These are phyloP conservation scores for Irpex rosettiformis DNA, from an alignment of 1,284 basidiomycete genomes.

Conservation along the genomic window DNA sequence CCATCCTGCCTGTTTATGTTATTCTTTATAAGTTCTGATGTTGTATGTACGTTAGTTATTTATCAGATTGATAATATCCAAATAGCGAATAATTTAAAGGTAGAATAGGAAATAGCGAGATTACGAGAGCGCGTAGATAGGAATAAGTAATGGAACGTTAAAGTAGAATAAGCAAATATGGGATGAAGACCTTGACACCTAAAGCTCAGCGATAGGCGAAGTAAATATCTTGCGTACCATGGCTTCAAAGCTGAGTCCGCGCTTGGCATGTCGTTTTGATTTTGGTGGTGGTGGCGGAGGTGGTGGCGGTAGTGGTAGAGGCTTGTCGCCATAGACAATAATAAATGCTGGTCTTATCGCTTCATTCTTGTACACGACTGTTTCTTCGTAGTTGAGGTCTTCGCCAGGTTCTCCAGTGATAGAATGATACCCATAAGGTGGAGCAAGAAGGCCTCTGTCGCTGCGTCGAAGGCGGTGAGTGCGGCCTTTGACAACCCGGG, in stretches of 20 bases:
- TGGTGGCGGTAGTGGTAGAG: background rate
- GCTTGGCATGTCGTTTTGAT: background rate
- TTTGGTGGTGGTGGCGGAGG: too few species aligned
- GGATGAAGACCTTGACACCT: background rate
- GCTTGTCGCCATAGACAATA: slow-evolving; percentile 13
- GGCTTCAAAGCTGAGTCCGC: background rate
- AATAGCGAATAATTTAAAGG: background rate
- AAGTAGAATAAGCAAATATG: background rate
- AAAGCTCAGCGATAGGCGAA: background rate
- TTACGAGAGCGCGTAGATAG: background rate
- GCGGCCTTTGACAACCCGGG: slow-evolving; percentile 58
- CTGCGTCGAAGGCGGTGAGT: slow-evolving; percentile 45
- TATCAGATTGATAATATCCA: background rate
- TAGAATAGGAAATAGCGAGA: background rate
- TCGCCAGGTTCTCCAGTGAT: slow-evolving; percentile 34
- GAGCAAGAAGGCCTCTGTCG: slow-evolving; percentile 39
- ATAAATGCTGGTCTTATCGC: slow-evolving; percentile 20
- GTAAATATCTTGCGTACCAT: slow-evolving; percentile 10
- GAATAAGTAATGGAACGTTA: background rate
- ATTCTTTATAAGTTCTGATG: slow-evolving; percentile 36
- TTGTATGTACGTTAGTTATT: background rate
- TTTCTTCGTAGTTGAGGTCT: slow-evolving; percentile 21
- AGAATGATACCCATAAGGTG: slow-evolving; percentile 54
- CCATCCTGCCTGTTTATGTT: slow-evolving; percentile 44
- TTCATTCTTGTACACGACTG: slow-evolving; percentile 19